A percentile compares a stretch with the other conserved stretches of the same genome.
These are phyloP conservation scores for Cordyceps tenuipes DNA, from an alignment of 2,329 filamentous ascomycete species.

Conservation along the genomic window DNA sequence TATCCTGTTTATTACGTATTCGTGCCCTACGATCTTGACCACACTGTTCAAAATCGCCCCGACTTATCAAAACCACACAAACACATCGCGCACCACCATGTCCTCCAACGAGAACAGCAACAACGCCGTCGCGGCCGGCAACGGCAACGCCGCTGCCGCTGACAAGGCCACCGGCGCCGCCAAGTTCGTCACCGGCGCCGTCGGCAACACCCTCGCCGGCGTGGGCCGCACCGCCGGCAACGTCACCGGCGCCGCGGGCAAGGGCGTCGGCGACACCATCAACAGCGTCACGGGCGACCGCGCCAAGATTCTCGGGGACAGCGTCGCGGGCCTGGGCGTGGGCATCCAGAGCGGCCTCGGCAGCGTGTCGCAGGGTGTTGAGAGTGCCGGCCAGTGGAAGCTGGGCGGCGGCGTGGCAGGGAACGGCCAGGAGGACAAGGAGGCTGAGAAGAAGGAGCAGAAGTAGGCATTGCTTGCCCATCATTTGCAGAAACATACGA, in stretches of 20 bases:
- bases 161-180: conserved; percentile 27
- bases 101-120: conserved; percentile 11
- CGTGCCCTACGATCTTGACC: background rate
- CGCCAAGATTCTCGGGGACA: conserved; percentile 48
- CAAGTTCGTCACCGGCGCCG: conserved; percentile 31
- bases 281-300: conserved; percentile 44
- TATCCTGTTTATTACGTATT: background rate
- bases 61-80: background rate
- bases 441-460: conserved; percentile 13
- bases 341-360: conserved; percentile 44
- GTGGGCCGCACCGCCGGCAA: conserved; percentile 32
- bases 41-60: background rate
- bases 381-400: conserved; percentile 52
- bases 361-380: conserved; percentile 43
- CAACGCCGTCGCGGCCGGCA: conserved; percentile 17
- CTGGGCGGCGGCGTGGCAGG: conserved; percentile 9
- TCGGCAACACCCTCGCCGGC: conserved; percentile 34
- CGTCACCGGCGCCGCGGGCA: conserved; percentile 42
- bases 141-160: conserved; percentile 17
- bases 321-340: conserved; percentile 41
- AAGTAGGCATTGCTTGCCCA: background rate
- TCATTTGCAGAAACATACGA: background rate
- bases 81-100: background rate
- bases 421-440: conserved; percentile 8
- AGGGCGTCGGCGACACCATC: conserved; percentile 49